Base-by-base conservation (phyloP, 2,329 filamentous ascomycete genomes). In the Ascochyta clinopodiicola region DNA sequence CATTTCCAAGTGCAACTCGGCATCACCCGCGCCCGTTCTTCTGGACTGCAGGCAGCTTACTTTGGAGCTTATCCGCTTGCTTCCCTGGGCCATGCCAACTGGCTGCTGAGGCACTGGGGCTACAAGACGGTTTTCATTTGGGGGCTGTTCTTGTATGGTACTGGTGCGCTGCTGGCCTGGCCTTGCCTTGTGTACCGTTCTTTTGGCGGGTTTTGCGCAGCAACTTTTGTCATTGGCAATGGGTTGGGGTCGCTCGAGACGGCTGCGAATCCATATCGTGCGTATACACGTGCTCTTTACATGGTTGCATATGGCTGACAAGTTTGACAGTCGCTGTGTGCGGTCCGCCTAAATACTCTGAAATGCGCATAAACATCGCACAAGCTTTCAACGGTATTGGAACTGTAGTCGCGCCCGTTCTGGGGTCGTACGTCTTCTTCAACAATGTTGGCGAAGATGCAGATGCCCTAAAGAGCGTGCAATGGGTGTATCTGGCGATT, bases 401-500 rank as follows among this genome's bases (percentile, higher is more conserved):
- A 2, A 84, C 82, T 0, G 82, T 86, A 47, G 77, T 85, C 15
- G 84, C 84, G 0, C 86, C 85, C 0, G 80, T 88, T 1, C 74
- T 88, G 7, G 85, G 82, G 0, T 82, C 80, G 2, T 82, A 84
- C 44, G 85, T 87, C 44, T 87, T 88, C 74, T 88, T 88, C 70
- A 80, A 81, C 37, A 76, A 83, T 46, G 82, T 80, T 0, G 77
- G 80, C 31, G 77, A 82, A 31, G 79, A 78, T 44, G 74, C 72
- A 9, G 70, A 80, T n/a, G 79, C 81, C 3, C 71, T 88, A 48
- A 75, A 78, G 61, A 87, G 83, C 48, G 85, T 88, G 8, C 86
- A 88, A 68, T 88, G 84, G 84, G 82, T 84, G 1, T 88, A 88
- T 63, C 78, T 88, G 2, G 85, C 82, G 4, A 85, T 88, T 29